A percentile compares a stretch with the other conserved stretches of the same genome.
phyloP scores from a whole-genome alignment of 352 stramenopile species.

The Halophytophthora batemanensis region DNA sequence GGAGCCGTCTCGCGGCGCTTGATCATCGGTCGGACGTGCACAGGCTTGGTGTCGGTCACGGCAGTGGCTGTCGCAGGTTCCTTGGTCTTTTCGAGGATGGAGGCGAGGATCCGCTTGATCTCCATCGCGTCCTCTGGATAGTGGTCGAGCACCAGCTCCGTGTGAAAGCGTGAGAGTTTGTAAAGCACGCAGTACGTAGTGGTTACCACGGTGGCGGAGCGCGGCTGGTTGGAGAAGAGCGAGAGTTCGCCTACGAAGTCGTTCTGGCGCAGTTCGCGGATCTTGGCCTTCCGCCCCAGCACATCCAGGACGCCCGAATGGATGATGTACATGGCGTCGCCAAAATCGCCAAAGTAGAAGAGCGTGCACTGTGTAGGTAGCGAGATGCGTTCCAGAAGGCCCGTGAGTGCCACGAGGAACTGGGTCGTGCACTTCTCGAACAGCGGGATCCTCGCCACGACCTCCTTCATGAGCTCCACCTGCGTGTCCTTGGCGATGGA shows the following conservation, averaged over 20 bases:
- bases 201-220: slow-evolving; percentile 54
- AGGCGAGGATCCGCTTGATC: slow-evolving; percentile 31
- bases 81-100: slow-evolving; percentile 33
- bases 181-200: slow-evolving; percentile 72
- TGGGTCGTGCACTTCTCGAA: slow-evolving; percentile 52
- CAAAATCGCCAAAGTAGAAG: slow-evolving; percentile 41
- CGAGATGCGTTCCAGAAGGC: slow-evolving; percentile 59
- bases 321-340: slow-evolving; percentile 57
- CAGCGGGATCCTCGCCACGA: slow-evolving; percentile 46
- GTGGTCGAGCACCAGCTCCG: slow-evolving; percentile 43
- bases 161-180: slow-evolving; percentile 64
- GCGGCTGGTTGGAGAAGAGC: slow-evolving; percentile 51
- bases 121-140: slow-evolving; percentile 29
- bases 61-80: slow-evolving; percentile 27
- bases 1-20: slow-evolving; percentile 1
- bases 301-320: slow-evolving; percentile 66
- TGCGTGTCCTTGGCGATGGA: slow-evolving; percentile 79
- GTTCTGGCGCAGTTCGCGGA: slow-evolving; percentile 70
- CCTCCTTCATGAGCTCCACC: slow-evolving; percentile 57
- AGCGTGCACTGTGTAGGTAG: slow-evolving; percentile 54
- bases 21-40: neutral
- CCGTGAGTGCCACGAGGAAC: slow-evolving; percentile 63
- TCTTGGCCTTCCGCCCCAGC: slow-evolving; percentile 47
- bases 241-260: slow-evolving; percentile 74
- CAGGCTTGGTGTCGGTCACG: slow-evolving; percentile 10